Evolutionary conservation across 1,139 yeast genomes (phyloP), one percentile per base, ranked within the genome.

Genomic region (Candida smagusa): DNA sequence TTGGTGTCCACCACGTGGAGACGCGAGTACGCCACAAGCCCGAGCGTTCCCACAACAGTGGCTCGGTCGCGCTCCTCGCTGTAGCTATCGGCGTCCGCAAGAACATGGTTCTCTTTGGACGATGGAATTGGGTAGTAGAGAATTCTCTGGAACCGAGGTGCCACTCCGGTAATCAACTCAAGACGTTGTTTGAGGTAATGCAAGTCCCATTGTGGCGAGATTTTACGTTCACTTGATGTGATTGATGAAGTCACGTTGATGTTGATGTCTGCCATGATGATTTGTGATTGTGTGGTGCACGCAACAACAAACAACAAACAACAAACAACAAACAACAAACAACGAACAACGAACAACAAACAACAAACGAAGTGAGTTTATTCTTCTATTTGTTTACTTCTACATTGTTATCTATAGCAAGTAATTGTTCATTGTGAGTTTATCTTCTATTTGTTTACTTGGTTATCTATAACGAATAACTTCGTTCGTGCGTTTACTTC

Each of bases 141-240:
- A 21, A 86, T 59, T 19, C 63, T 61, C 58, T 86, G 95, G 44
- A 58, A 65, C 19, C 54, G 41, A 1, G 88, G 86, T 4, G 82
- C 78, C 31, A 90, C 77, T 1, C 97, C 97, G 0, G 96, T 88
- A 42, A 87, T 75, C 19, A 70, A 72, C 52, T 86, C 94, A 12
- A 89, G 59, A 44, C 77, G 72, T 28, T 65, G 53, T 48, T 81
- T 77, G 41, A 89, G 67, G 46, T 79, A 66, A 4, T 58, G 59
- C 26, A 87, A 45, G 0, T 76, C 59, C 88, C 95, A 84, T 33
- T 69, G 72, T 0, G 79, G 77, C 0, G 85, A 75, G 23, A 89
- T 63, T 34, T 87, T 63, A 34, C 92, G 63, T 54, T 85, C 94
- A 1, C 94, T 81, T 5, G 84, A 76, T 2, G 86, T 82, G 49